phyloP scores from a whole-genome alignment of 169 alveolate species.

The Plasmodium relictum region DNA sequence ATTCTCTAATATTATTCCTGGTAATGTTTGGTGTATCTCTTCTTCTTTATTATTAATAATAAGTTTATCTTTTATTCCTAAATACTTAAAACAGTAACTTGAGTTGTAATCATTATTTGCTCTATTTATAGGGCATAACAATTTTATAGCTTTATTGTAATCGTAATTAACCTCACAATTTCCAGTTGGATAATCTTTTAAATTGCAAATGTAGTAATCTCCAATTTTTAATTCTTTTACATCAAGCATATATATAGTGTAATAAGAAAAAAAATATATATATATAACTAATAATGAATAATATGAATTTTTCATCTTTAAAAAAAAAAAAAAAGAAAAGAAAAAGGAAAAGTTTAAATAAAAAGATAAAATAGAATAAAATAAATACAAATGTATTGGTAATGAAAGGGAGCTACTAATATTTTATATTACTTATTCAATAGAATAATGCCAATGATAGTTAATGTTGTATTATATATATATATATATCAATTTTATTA shows the following conservation, averaged over 20 bases:
- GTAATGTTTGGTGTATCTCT: conserved; percentile 14
- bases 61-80: conserved; percentile 38
- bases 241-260: conserved; percentile 11
- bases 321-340: conserved; percentile 37
- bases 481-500: no score
- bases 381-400: conserved; percentile 7
- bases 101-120: conserved; percentile 5
- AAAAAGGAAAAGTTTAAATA: conserved; percentile 12
- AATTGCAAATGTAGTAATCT: conserved; percentile 61
- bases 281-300: conserved; percentile 29
- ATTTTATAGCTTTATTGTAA: conserved; percentile 25
- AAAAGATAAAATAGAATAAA: conserved; percentile 7
- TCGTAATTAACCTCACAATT: conserved; percentile 35
- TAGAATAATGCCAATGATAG: neutral
- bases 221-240: conserved; percentile 46
- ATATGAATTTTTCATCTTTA: conserved; percentile 50
- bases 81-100: conserved; percentile 27
- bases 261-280: conserved; percentile 3
- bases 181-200: conserved; percentile 36
- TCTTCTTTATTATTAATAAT: conserved; percentile 36
- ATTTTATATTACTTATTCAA: neutral
- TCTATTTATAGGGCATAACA: conserved; percentile 31
- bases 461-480: no score
- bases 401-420: conserved; percentile 10
- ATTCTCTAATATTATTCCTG: conserved; percentile 52